Base-by-base conservation (phyloP, 441 rosid species). In the Erysimum pusillum region DNA sequence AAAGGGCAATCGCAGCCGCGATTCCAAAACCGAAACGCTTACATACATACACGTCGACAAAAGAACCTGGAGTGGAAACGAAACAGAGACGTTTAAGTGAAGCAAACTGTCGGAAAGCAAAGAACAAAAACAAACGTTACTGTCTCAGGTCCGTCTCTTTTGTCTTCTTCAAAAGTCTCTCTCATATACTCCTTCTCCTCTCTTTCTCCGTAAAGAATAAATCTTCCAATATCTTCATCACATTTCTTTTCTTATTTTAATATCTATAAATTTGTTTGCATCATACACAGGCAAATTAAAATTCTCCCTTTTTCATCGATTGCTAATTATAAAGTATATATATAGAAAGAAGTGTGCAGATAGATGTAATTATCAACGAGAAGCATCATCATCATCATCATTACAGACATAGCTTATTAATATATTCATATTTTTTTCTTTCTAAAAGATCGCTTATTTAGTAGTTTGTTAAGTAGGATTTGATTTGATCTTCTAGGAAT, bases 191-290 rank as follows among this genome's bases (percentile, higher is more conserved):
- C 7, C 7, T 34, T 66, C 48, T 67, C 63, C 67, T 75, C 74
- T 67, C 68, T 60, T 53, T 46, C 71, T 57, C 72, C 52, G 77
- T 73, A 78, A 78, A 67, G 81, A 78, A 78, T 78, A 44, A 4
- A 73, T 22, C 44, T 67, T 76, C 36, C 63, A 42, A 67, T 61
- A 18, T 76, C 69, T 76, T 76, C 79, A 31, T 52, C 70, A 76
- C 51, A 38, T 77, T 77, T 64, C 68, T 51, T 71, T 71, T 71
- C 71, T 48, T 70, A 75, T 59, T 71, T 13, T 63, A 62, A 44
- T 15, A n/a, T n/a, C 31, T 17, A 1, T 15, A 15, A 25, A 15
- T 59, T 41, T 51, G 53, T 67, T 75, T 48, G 73, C 73, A 63
- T 52, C 80, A 63, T 45, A 10, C 31, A 15, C 18, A 54, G 65